phyloP scores from a whole-genome alignment of 352 stramenopile genomes.

The Labyrinthula sp. region DNA sequence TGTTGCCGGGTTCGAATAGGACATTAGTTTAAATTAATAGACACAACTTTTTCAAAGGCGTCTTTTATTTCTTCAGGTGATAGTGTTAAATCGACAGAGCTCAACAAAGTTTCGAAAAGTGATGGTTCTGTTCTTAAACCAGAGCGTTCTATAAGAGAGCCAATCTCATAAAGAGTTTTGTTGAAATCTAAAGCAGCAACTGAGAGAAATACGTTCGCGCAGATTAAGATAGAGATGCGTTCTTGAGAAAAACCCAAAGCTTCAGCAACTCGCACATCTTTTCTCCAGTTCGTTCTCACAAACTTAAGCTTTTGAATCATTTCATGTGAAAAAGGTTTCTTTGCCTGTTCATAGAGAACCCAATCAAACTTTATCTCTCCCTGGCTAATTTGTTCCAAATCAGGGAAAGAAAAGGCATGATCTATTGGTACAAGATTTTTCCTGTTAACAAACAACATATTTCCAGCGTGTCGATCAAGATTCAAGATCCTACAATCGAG shows the following conservation, averaged over 20 bases:
- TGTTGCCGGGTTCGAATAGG: too few relatives aligned
- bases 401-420: slow-evolving; percentile 58
- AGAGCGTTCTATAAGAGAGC: slow-evolving; percentile 48
- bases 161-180: slow-evolving; percentile 61
- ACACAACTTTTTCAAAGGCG: too few relatives aligned
- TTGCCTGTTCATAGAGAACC: slow-evolving; percentile 57
- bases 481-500: slow-evolving; percentile 59
- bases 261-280: slow-evolving; percentile 47
- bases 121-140: slow-evolving; percentile 52
- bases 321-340: slow-evolving; percentile 53
- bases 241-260: slow-evolving; percentile 54
- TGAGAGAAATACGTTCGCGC: too few relatives aligned
- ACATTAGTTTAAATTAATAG: too few relatives aligned
- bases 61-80: too few relatives aligned
- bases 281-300: slow-evolving; percentile 44
- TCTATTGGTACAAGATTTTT: slow-evolving; percentile 25
- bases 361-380: slow-evolving; percentile 57
- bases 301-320: slow-evolving; percentile 51
- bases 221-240: slow-evolving; percentile 47
- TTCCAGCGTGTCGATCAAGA: slow-evolving; percentile 54
- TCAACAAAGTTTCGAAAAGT: slow-evolving; percentile 49
- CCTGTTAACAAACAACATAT: slow-evolving; percentile 52
- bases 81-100: too few relatives aligned
- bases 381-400: slow-evolving; percentile 43
- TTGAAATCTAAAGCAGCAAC: slow-evolving; percentile 46